Conservation (phyloP, 495 filamentous ascomycete genomes). For the Penicillium chermesinum region DNA sequence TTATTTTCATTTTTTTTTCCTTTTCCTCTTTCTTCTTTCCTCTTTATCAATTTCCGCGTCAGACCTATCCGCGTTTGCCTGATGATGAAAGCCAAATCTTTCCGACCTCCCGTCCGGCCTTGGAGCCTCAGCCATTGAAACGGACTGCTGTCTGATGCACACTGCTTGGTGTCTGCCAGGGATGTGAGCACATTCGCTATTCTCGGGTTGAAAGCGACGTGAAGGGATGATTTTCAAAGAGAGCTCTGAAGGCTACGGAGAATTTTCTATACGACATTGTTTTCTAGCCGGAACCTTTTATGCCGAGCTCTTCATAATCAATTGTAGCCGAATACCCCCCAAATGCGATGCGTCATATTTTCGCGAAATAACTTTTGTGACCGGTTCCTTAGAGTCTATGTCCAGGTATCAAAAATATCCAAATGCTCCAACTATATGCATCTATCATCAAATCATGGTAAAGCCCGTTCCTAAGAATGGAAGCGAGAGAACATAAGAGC, state of each 20-base stretch:
- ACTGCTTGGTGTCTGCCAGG: conserved; percentile 16
- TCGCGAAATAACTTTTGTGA: conserved; percentile 2
- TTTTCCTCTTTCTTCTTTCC: not conserved
- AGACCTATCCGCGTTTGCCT: too few relatives aligned
- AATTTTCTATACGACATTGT: not conserved
- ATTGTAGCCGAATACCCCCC: not conserved
- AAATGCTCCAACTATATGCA: conserved; percentile 31
- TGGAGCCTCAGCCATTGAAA: conserved; percentile 1
- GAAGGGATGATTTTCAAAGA: conserved; percentile 42
- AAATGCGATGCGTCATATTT: not conserved
- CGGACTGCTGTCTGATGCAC: conserved; percentile 22
- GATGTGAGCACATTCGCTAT: conserved; percentile 30
- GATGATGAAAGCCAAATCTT: conserved; percentile 31
- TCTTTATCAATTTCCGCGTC: too few relatives aligned
- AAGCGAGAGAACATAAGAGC: conserved; percentile 7
- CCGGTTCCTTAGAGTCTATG: conserved; percentile 17
- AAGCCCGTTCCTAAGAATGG: conserved; percentile 7
- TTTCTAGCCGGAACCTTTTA: not conserved
- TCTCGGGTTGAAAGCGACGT: conserved; percentile 4
- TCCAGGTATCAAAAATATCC: conserved; percentile 28
- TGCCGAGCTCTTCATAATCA: too few relatives aligned
- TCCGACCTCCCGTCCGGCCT: conserved; percentile 14
- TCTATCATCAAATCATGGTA: conserved; percentile 29
- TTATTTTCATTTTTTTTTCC: not conserved
- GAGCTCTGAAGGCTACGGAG: conserved; percentile 39